Conservation (phyloP, 179 eudicot genomes). For the Silene noctiflora region DNA sequence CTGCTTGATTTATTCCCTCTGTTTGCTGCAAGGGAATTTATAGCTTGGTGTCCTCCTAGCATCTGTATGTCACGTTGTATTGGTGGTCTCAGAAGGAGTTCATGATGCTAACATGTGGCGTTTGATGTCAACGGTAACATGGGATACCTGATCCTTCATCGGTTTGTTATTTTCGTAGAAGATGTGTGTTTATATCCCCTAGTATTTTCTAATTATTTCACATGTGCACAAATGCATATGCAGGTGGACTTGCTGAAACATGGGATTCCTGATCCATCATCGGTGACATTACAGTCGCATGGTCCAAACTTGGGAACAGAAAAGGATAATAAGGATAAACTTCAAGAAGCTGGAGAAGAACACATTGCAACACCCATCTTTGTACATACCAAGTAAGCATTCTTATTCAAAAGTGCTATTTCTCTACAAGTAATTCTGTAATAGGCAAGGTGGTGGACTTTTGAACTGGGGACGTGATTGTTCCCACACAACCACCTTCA, state of each 20-base stretch:
- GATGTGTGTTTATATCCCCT: not conserved
- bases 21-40: constrained; percentile 64
- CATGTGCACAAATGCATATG: constrained; percentile 16
- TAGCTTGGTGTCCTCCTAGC: constrained; percentile 91
- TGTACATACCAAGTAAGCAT: constrained; percentile 72
- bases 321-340: constrained; percentile 65
- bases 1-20: constrained; percentile 23
- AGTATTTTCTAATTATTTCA: constrained; percentile 3
- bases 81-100: constrained; percentile 83
- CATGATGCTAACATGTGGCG: constrained; percentile 79
- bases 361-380: constrained; percentile 74
- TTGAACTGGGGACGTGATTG: no score
- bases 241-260: constrained; percentile 96
- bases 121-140: constrained; percentile 75
- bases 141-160: not conserved
- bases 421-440: not conserved
- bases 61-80: constrained; percentile 74
- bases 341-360: constrained; percentile 64
- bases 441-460: not conserved
- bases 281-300: constrained; percentile 52
- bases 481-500: no score
- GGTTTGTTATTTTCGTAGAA: not conserved
- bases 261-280: constrained; percentile 86
- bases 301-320: constrained; percentile 51
- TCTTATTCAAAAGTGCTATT: not conserved